phyloP scores from a whole-genome alignment of 2,329 filamentous ascomycete species.

The Hymenotorrendiella dingleyae region DNA sequence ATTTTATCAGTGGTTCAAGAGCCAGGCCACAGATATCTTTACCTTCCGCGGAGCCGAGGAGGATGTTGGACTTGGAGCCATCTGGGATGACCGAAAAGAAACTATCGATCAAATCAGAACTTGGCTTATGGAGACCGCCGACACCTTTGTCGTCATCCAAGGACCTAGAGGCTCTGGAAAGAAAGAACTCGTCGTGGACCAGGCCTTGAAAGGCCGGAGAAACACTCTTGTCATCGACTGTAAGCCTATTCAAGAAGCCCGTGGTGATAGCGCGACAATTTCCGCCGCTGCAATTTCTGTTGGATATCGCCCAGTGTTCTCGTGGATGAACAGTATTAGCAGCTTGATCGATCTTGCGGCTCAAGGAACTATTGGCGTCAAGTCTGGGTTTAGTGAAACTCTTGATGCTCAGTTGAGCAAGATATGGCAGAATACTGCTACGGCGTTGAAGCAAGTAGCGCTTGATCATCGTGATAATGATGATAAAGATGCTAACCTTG shows the following conservation, averaged over 20 bases:
- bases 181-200: constrained; percentile 77
- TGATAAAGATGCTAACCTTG: constrained; percentile 66
- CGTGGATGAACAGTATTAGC: constrained; percentile 92
- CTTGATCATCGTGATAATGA: constrained; percentile 63
- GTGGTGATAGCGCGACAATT: constrained; percentile 82
- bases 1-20: constrained; percentile 75
- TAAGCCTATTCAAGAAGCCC: constrained; percentile 85
- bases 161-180: constrained; percentile 90
- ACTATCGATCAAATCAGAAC: constrained; percentile 76
- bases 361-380: constrained; percentile 88
- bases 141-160: constrained; percentile 91
- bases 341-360: constrained; percentile 89
- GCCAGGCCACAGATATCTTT: constrained; percentile 62
- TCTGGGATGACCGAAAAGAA: constrained; percentile 79
- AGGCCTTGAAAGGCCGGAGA: constrained; percentile 68
- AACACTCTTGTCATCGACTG: constrained; percentile 86
- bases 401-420: constrained; percentile 84
- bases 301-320: constrained; percentile 89
- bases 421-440: constrained; percentile 78
- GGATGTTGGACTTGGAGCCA: constrained; percentile 65
- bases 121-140: constrained; percentile 82
- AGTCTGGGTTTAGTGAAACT: constrained; percentile 90
- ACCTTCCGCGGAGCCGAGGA: constrained; percentile 53
- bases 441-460: constrained; percentile 72
- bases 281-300: constrained; percentile 74